phyloP scores from a whole-genome alignment of 306 rosid species.

The Vigna trinervia region DNA sequence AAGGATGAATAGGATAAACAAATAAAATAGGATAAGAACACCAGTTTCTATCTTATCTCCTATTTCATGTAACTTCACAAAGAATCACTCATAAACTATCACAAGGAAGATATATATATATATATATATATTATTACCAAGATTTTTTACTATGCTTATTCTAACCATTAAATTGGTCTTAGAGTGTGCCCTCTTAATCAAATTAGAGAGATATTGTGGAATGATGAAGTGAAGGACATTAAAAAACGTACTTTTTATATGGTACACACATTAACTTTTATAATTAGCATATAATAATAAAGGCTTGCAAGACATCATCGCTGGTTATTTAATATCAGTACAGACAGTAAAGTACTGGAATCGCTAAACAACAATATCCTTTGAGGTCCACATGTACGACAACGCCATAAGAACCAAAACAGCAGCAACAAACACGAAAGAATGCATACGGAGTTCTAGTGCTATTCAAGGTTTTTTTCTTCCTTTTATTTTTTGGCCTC shows the following conservation, averaged over 20 bases:
- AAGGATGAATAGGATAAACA: not conserved
- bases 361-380: constrained; percentile 3
- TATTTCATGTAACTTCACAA: not conserved
- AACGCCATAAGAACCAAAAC: constrained; percentile 2
- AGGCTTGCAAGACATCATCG: constrained; percentile 11
- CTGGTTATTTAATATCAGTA: constrained; percentile 5
- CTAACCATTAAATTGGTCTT: too few relatives aligned
- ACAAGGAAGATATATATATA: too few relatives aligned
- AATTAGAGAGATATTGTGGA: too few relatives aligned
- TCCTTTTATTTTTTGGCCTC: not conserved
- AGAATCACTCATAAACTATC: not conserved
- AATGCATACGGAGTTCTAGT: not conserved
- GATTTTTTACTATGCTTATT: too few relatives aligned
- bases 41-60: not conserved
- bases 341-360: constrained; percentile 12
- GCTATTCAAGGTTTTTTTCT: not conserved
- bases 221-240: too few relatives aligned
- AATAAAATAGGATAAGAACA: not conserved
- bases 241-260: too few relatives aligned
- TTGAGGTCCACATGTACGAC: constrained; percentile 10
- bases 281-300: not conserved
- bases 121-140: too few relatives aligned
- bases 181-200: too few relatives aligned
- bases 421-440: not conserved
- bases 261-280: too few relatives aligned